Conservation (phyloP, 495 filamentous ascomycete species). For the Podospora anserina region DNA sequence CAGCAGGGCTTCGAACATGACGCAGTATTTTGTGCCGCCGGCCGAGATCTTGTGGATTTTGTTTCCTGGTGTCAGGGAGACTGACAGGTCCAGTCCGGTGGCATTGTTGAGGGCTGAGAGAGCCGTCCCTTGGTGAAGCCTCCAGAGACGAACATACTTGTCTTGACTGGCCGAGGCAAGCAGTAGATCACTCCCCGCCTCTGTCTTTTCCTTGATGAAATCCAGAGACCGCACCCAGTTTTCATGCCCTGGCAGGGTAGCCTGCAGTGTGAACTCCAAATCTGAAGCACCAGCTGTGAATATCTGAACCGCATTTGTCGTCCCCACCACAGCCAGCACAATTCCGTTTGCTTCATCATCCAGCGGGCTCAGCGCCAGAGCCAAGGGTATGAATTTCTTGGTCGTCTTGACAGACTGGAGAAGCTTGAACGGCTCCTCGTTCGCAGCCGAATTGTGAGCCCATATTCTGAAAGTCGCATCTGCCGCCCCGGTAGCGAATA, state of each 20-base stretch:
- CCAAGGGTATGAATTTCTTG: conserved; percentile 76
- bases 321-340: conserved; percentile 80
- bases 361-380: conserved; percentile 62
- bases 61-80: conserved; percentile 64
- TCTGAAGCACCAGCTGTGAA: conserved; percentile 54
- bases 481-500: conserved; percentile 69
- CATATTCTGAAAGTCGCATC: conserved; percentile 83
- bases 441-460: conserved; percentile 45
- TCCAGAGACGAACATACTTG: conserved; percentile 94
- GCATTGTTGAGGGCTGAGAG: conserved; percentile 48
- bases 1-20: conserved; percentile 92
- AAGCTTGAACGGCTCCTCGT: conserved; percentile 39
- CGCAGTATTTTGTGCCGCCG: conserved; percentile 58
- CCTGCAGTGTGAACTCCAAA: conserved; percentile 64
- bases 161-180: conserved; percentile 95
- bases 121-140: conserved; percentile 66
- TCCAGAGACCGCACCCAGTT: conserved; percentile 87
- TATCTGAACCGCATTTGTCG: conserved; percentile 71
- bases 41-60: conserved; percentile 71
- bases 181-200: conserved; percentile 61
- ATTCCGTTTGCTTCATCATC: conserved; percentile 46
- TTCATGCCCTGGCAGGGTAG: conserved; percentile 85
- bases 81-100: conserved; percentile 42
- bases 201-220: conserved; percentile 62
- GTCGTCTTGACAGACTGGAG: conserved; percentile 69